Evolutionary conservation across 495 filamentous ascomycete genomes (phyloP).

Genomic region (Aspergillus diversus): DNA sequence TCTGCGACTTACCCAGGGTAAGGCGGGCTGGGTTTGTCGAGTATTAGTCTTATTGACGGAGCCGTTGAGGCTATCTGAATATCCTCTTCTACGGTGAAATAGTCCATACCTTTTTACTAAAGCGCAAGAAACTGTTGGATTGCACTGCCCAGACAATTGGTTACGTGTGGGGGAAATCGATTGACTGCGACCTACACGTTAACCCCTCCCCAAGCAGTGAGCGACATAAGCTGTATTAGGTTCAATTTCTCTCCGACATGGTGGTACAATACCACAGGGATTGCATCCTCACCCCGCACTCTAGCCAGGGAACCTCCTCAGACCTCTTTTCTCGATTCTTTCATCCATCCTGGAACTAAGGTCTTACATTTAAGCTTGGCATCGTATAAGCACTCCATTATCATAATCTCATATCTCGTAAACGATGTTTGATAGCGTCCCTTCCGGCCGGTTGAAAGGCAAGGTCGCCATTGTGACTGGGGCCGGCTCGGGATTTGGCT

Average conservation of each 20-base stretch:
- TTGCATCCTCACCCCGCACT: slow-evolving; percentile 7
- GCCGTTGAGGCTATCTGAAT: too few relatives aligned
- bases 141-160: background rate
- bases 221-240: slow-evolving; percentile 1
- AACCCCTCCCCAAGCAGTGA: background rate
- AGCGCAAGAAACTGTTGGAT: too few relatives aligned
- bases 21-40: too few relatives aligned
- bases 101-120: too few relatives aligned
- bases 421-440: slow-evolving; percentile 1
- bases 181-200: background rate
- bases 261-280: slow-evolving; percentile 6
- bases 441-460: slow-evolving; percentile 39
- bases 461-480: slow-evolving; percentile 58
- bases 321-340: background rate
- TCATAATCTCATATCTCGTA: background rate
- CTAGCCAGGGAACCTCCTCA: background rate
- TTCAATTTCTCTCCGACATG: background rate
- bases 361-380: too few relatives aligned
- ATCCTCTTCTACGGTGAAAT: too few relatives aligned
- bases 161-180: background rate
- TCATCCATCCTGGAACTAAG: background rate
- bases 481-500: slow-evolving; percentile 54
- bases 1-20: too few relatives aligned
- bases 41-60: too few relatives aligned
- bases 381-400: background rate